These are phyloP conservation scores for Epichloe uncinata DNA, from an alignment of 2,329 filamentous ascomycete genomes.

Conservation along the genomic window DNA sequence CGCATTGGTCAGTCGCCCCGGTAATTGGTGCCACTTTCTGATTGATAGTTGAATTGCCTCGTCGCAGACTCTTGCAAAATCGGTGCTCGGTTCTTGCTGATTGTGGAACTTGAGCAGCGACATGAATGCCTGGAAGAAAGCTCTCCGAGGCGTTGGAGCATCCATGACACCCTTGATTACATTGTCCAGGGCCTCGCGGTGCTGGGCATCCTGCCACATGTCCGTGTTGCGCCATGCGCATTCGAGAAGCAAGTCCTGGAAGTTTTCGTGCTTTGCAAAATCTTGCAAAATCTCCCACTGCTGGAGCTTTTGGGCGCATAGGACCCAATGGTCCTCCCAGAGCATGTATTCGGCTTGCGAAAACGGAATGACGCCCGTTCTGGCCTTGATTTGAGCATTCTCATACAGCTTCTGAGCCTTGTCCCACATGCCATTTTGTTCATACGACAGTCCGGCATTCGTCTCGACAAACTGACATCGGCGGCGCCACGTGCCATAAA, in stretches of 20 bases:
- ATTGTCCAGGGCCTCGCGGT: slow-evolving; percentile 78
- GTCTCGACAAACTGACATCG: slow-evolving; percentile 95
- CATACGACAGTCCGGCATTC: slow-evolving; percentile 91
- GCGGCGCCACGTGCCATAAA: slow-evolving; percentile 93
- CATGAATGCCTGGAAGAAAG: slow-evolving; percentile 99
- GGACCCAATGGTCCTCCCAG: slow-evolving; percentile 98
- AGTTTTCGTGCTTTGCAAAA: slow-evolving; percentile 97
- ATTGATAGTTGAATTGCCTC: slow-evolving; percentile 96
- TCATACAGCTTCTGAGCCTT: slow-evolving; percentile 97
- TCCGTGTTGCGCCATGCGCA: slow-evolving; percentile 96
- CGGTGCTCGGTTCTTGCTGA: slow-evolving; percentile 63
- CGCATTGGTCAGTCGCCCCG: slow-evolving; percentile 80
- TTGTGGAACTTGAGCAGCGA: slow-evolving; percentile 86
- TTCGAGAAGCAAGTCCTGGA: slow-evolving; percentile 90
- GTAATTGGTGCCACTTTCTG: slow-evolving; percentile 95
- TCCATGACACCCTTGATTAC: slow-evolving; percentile 97
- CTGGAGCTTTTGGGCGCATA: slow-evolving; percentile 94
- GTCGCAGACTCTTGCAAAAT: slow-evolving; percentile 85
- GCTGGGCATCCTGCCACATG: slow-evolving; percentile 78
- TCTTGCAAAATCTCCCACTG: slow-evolving; percentile 98
- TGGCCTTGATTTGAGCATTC: slow-evolving; percentile 88
- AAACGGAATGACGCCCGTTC: slow-evolving; percentile 87
- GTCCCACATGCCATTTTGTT: slow-evolving; percentile 99
- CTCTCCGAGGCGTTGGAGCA: slow-evolving; percentile 80
- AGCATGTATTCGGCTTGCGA: slow-evolving; percentile 96